Base-by-base conservation (phyloP, 2,329 filamentous ascomycete species). In the Orbilia blumenaviensis region DNA sequence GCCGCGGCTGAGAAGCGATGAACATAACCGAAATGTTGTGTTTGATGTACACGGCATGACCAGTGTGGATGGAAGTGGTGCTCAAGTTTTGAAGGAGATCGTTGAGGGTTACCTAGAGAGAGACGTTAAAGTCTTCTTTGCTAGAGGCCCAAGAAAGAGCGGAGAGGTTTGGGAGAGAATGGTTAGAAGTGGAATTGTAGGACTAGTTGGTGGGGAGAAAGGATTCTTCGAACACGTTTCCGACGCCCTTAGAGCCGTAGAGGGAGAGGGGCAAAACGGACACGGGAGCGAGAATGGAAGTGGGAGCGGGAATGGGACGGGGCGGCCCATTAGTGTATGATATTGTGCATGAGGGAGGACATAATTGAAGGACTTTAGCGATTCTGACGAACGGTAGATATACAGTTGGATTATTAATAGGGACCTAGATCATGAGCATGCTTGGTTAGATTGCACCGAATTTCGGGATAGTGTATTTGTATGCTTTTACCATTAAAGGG, bases 41-140 rank as follows among this genome's bases (percentile, higher is more conserved):
- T 98, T 99, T 81, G 95, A 99, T 82, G 93, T 98, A 6, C 94
- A 98, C 80, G 95, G 95, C n/a, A 95, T 99, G 2, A 97, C 94
- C 0, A 91, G 91, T 27, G 89, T 99, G 80, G 95, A 99, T 81
- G 95, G 93, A 4, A 96, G 93, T 0, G 95, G 94, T 0, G 91
- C 92, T 0, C 95, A 98, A 83, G 94, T 98, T 0, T 85, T 99
- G 1, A 88, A 89, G 52, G 95, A 98, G 83, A 98, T 98, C 79
- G 92, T 99, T 14, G 85, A 89, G 54, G 87, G 86, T 29, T 98
- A 98, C 82, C 86, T 90, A n/a, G 87, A 91, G 34, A 86, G 90
- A 3, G 91, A 91, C 0, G 93, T 94, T 0, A 85, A 88, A 1
- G 91, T 95, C 7, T 94, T 92, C 81, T 80, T 80, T 50, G 75